Conservation (phyloP, 106 monocot genomes). For the Acorus calamus region DNA sequence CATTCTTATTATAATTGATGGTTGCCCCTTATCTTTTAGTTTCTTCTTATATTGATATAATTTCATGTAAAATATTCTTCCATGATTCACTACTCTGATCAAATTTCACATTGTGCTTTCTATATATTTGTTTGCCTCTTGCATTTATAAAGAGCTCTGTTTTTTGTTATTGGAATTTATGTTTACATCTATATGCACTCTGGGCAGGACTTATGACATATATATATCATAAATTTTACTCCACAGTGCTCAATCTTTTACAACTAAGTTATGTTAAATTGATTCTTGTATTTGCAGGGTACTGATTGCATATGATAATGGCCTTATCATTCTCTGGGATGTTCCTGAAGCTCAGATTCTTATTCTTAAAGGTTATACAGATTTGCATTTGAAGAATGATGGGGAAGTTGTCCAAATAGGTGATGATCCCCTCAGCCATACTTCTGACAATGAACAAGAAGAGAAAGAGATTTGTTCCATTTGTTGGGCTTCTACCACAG, state of each 20-base stretch:
- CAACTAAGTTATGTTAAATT: background rate
- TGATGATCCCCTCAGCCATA: constrained; percentile 13
- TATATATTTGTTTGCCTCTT: too few species aligned
- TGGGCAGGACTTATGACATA: background rate
- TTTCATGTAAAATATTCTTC: too few species aligned
- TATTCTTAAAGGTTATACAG: constrained; percentile 42
- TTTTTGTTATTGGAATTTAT: too few species aligned
- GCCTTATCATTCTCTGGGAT: constrained; percentile 87
- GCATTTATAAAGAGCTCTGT: too few species aligned
- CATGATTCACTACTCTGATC: too few species aligned
- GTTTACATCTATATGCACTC: too few species aligned
- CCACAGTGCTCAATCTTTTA: background rate
- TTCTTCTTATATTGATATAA: too few species aligned
- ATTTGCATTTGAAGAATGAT: constrained; percentile 52
- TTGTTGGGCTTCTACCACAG: constrained; percentile 73
- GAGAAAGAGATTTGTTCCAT: constrained; percentile 84
- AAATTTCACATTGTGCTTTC: too few species aligned
- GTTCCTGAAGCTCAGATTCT: constrained; percentile 39
- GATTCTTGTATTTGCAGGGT: constrained; percentile 46
- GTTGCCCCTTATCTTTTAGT: too few species aligned
- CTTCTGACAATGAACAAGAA: constrained; percentile 29
- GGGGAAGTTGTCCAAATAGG: constrained; percentile 14
- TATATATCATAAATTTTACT: background rate
- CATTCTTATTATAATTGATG: too few species aligned
- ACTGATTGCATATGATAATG: constrained; percentile 83